These are phyloP conservation scores for Neobulgaria alba DNA, from an alignment of 2,329 filamentous ascomycete species.

Conservation along the genomic window DNA sequence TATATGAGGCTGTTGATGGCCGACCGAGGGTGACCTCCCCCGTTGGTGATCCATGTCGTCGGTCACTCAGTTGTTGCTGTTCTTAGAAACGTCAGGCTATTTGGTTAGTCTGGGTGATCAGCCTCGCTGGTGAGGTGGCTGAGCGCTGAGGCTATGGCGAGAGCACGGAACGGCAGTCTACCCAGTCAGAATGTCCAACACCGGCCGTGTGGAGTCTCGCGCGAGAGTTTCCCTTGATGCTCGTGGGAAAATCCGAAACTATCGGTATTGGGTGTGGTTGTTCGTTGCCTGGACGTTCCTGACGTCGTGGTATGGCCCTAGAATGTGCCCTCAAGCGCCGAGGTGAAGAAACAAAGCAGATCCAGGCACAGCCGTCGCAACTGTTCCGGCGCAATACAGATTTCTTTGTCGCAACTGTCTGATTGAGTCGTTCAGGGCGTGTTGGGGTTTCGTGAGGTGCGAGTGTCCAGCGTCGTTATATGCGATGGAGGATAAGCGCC, in stretches of 20 bases:
- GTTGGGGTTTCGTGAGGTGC: too few relatives aligned
- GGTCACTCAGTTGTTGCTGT: constrained; percentile 28
- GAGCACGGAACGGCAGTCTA: constrained; percentile 18
- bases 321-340: too few relatives aligned
- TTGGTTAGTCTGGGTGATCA: constrained; percentile 14
- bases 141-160: constrained; percentile 25
- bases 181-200: constrained; percentile 9
- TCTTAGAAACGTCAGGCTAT: constrained; percentile 27
- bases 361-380: too few relatives aligned
- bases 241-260: constrained; percentile 8
- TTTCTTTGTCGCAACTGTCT: too few relatives aligned
- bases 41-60: constrained; percentile 45
- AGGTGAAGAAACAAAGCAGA: too few relatives aligned
- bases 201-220: constrained; percentile 1
- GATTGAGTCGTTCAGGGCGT: too few relatives aligned
- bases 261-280: constrained; percentile 3
- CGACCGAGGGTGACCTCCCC: constrained; percentile 54
- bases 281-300: constrained; percentile 13
- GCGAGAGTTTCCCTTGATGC: constrained; percentile 3
- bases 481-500: constrained; percentile 1
- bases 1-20: constrained; percentile 53
- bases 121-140: constrained; percentile 25
- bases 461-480: background rate
- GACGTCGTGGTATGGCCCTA: too few relatives aligned
- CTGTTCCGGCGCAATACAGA: too few relatives aligned